These are phyloP conservation scores for Plasmodium cynomolgi DNA, from an alignment of 169 alveolate species.

Conservation along the genomic window DNA sequence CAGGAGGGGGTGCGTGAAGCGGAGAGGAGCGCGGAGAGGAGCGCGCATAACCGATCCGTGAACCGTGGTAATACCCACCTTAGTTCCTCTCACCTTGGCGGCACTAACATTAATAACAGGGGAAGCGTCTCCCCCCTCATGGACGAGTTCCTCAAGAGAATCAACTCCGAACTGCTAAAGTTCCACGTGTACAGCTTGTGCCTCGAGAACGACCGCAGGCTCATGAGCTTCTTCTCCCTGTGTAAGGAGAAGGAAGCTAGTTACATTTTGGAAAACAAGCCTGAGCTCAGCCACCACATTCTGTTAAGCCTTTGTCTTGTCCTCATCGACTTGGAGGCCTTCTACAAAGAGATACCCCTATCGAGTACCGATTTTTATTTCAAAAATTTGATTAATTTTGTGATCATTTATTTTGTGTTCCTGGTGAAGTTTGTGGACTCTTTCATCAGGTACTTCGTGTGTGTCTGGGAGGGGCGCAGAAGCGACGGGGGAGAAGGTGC, in stretches of 20 bases:
- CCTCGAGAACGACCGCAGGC: neutral
- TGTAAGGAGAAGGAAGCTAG: conserved; percentile 35
- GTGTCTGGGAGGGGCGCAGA: conserved; percentile 10
- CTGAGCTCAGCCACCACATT: conserved; percentile 35
- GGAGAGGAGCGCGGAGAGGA: neutral
- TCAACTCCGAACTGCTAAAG: neutral
- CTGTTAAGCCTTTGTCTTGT: conserved; percentile 52
- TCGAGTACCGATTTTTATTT: conserved; percentile 10
- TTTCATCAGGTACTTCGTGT: conserved; percentile 28
- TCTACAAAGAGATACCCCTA: conserved; percentile 29
- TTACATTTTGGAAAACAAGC: conserved; percentile 30
- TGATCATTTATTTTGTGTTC: conserved; percentile 46
- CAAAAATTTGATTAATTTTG: conserved; percentile 48
- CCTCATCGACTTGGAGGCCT: conserved; percentile 41
- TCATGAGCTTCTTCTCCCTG: conserved; percentile 6
- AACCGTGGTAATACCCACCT: neutral
- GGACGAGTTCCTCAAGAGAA: conserved; percentile 27
- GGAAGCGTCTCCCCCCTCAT: neutral
- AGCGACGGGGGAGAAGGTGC: neutral
- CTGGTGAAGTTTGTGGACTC: neutral
- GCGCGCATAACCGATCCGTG: neutral
- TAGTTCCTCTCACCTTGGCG: neutral
- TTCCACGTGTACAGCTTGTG: conserved; percentile 40
- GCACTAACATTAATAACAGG: neutral
- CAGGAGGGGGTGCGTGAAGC: neutral